Percentiles rank a stretch among this genome's conserved stretches.
phyloP scores from a whole-genome alignment of 176 grass and related monocot genomes.

The Calamus simplicifolius region DNA sequence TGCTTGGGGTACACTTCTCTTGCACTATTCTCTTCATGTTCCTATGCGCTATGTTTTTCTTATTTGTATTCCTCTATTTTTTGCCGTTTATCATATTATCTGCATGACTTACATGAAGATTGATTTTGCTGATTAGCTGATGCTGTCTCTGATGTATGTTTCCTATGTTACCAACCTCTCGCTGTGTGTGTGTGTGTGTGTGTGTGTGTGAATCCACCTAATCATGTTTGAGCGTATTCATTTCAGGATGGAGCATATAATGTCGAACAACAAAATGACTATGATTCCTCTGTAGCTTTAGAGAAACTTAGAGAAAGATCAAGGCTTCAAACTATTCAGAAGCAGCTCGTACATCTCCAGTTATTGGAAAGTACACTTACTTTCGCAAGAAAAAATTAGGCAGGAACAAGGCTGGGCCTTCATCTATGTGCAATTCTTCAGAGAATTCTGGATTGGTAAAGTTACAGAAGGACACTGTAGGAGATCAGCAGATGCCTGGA shows the following conservation, averaged over 20 bases:
- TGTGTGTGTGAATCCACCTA: not conserved
- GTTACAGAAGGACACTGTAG: constrained; percentile 24
- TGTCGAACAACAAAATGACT: not conserved
- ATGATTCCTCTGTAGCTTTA: not conserved
- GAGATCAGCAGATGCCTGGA: constrained; percentile 40
- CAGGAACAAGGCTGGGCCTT: constrained; percentile 31
- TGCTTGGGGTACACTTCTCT: not conserved
- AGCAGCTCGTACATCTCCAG: constrained; percentile 25
- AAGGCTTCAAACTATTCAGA: not conserved
- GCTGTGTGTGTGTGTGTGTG: no score
- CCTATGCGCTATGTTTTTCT: no score
- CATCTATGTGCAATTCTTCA: not conserved
- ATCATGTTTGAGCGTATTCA: not conserved
- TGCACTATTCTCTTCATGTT: no score
- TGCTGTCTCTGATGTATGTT: no score
- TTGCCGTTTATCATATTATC: no score
- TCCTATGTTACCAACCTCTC: no score
- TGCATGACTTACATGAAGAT: no score
- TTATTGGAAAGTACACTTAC: constrained; percentile 50
- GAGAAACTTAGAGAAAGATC: not conserved
- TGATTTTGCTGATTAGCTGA: no score
- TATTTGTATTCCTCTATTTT: no score
- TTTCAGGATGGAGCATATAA: not conserved
- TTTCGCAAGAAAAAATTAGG: constrained; percentile 57
- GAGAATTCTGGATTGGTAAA: constrained; percentile 13